Conservation (phyloP, 352 stramenopile genomes). For the Globisporangium mamillatum region DNA sequence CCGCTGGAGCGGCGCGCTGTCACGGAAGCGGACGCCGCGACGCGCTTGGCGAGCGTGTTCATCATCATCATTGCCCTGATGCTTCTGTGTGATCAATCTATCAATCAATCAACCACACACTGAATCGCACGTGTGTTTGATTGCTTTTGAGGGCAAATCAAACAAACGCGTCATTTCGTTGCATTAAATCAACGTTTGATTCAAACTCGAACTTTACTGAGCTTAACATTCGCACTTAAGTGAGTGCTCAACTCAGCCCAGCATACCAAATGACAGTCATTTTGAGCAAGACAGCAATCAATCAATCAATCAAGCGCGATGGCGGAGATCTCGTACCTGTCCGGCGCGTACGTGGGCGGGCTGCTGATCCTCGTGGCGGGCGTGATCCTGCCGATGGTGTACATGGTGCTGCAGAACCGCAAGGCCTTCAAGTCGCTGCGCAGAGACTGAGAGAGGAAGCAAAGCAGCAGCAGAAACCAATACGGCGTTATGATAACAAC, state of each 20-base stretch:
- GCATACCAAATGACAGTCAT: neutral
- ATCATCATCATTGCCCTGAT: neutral
- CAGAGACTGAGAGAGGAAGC: conserved; percentile 39
- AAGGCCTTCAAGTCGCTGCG: conserved; percentile 85
- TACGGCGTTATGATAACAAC: too few species aligned
- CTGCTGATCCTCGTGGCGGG: conserved; percentile 65
- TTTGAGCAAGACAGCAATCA: neutral
- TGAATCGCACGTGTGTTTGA: conserved; percentile 9
- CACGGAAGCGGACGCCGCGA: neutral
- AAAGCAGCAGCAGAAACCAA: neutral
- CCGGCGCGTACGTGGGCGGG: conserved; percentile 62
- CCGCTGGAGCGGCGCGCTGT: neutral
- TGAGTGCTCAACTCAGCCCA: neutral
- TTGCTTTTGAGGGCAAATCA: neutral
- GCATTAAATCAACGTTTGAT: neutral
- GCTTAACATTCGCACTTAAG: neutral
- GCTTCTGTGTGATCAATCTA: neutral
- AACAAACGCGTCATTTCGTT: neutral
- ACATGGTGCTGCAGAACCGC: conserved; percentile 87
- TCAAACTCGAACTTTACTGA: neutral
- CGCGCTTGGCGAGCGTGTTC: conserved; percentile 3
- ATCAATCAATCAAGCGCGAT: conserved; percentile 12
- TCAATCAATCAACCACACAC: conserved; percentile 7
- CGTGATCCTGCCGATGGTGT: conserved; percentile 74
- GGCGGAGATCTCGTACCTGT: conserved; percentile 63